Evolutionary conservation across 2,329 filamentous ascomycete genomes (phyloP), one percentile per base, ranked within the genome.

Genomic region (Lithohypha guttulata): DNA sequence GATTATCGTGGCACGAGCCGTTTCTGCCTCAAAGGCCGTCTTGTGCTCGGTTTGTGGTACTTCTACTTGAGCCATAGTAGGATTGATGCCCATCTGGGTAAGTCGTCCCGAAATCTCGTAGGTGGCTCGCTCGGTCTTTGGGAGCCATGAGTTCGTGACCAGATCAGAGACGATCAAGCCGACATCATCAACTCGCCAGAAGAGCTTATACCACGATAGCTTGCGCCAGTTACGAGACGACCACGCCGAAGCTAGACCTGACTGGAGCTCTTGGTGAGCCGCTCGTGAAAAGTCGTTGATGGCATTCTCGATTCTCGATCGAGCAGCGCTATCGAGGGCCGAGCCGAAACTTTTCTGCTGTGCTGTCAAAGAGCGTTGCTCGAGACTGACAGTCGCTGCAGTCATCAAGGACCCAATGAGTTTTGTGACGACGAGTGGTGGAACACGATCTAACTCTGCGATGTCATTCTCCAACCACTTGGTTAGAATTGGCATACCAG

Each of bases 131-230:
- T 95, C 87, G 0, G 87, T 80, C 3, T 73, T 73, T 0, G 78
- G 73, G 3, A 98, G 70, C 65, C 93, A 96, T 5, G 74, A 70
- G 47, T 79, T 77, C 43, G 75, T 73, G 2, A 95, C 66, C 44
- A 95, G 80, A 50, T 91, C 82, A 1, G 77, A 75, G 2, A 82
- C 79, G 39, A 94, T 77, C 71, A 89, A 81, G 2, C 77, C 76
- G 8, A 95, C 84, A 53, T 95, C 89, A 55, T 96, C 89, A 17
- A 91, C 86, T 14, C 85, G 77, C 86, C 86, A 94, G 56, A 94
- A 86, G 0, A 96, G 71, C 58, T 93, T 93, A 81, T 85, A 95
- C 87, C 89, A 96, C 11, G 78, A 73, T 3, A 94, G 67, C 46
- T 82, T 80, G 18, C 76, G 73, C 89, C 89, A 95, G 26, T 77